Evolutionary conservation across 352 stramenopile species (phyloP).

Genomic region (Globisporangium takayamanum): DNA sequence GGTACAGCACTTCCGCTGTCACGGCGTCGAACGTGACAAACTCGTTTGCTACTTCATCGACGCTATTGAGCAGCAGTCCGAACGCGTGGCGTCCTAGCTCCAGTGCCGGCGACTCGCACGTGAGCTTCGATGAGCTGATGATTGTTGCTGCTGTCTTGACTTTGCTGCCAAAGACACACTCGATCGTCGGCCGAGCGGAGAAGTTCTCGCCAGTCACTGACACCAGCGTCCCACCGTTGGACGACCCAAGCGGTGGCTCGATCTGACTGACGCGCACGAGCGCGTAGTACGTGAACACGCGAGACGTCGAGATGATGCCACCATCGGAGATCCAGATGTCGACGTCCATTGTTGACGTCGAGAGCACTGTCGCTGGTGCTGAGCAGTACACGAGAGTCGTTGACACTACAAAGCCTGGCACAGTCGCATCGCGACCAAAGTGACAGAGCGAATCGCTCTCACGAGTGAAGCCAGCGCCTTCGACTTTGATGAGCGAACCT

Average conservation of each 20-base stretch:
- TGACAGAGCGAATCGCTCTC: conserved; percentile 19
- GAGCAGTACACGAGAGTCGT: conserved; percentile 17
- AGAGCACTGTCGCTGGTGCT: conserved; percentile 13
- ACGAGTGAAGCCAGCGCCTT: conserved; percentile 22
- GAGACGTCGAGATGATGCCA: conserved; percentile 14
- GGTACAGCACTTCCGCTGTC: conserved; percentile 22
- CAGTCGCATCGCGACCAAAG: conserved; percentile 20
- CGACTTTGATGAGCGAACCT: conserved; percentile 25
- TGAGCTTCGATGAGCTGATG: conserved; percentile 5
- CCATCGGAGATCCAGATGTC: conserved; percentile 34
- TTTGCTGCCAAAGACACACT: conserved; percentile 29
- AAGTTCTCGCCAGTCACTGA: conserved; percentile 19
- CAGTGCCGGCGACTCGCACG: conserved; percentile 25
- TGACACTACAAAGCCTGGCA: conserved; percentile 18
- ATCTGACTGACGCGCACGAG: conserved; percentile 11
- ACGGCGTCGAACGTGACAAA: conserved; percentile 31
- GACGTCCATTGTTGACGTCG: conserved; percentile 7
- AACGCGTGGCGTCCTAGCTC: conserved; percentile 21
- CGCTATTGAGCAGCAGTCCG: conserved; percentile 21
- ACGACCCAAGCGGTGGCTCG: conserved; percentile 22
- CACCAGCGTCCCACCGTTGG: conserved; percentile 25
- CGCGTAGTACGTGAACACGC: conserved; percentile 21
- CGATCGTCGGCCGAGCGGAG: conserved; percentile 9
- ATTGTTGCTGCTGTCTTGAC: conserved; percentile 7
- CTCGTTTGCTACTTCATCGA: conserved; percentile 16